Conservation (phyloP, 2,329 filamentous ascomycete genomes). For the Penicillium decumbens region DNA sequence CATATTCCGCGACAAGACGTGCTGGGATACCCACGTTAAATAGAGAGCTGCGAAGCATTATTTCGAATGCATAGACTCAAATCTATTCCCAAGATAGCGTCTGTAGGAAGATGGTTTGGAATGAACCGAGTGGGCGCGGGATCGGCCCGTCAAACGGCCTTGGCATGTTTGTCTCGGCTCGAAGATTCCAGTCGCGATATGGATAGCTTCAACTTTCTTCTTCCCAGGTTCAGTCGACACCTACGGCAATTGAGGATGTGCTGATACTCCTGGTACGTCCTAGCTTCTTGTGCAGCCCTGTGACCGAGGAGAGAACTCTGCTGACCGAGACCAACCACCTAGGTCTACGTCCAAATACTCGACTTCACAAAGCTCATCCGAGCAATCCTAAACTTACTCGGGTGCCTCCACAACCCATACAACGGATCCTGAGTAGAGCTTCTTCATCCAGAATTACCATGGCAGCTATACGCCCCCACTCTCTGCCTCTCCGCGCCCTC, state of each 20-base stretch:
- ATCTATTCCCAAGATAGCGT: background rate
- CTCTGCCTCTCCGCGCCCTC: constrained; percentile 9
- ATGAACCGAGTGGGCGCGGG: background rate
- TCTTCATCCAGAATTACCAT: constrained; percentile 2
- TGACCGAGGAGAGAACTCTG: background rate
- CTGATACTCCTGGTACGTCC: constrained; percentile 4
- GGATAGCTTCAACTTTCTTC: constrained; percentile 17
- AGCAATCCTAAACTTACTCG: background rate
- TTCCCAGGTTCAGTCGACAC: constrained; percentile 1
- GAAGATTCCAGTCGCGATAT: constrained; percentile 6
- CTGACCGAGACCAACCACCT: background rate
- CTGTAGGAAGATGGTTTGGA: background rate
- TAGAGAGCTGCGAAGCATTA: background rate
- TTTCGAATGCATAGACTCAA: background rate
- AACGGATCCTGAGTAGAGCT: background rate
- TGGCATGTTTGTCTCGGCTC: constrained; percentile 19
- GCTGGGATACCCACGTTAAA: background rate
- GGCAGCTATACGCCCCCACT: constrained; percentile 8
- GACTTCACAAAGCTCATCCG: background rate
- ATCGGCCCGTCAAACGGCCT: constrained; percentile 2
- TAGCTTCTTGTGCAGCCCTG: background rate
- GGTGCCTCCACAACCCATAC: background rate
- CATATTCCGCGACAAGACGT: background rate
- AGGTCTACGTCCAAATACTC: background rate
- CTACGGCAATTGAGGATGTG: background rate